Percentiles rank a stretch among this genome's conserved stretches.
These are phyloP conservation scores for Aegilops tauschii DNA, from an alignment of 176 grass and related monocot species.

Conservation along the genomic window DNA sequence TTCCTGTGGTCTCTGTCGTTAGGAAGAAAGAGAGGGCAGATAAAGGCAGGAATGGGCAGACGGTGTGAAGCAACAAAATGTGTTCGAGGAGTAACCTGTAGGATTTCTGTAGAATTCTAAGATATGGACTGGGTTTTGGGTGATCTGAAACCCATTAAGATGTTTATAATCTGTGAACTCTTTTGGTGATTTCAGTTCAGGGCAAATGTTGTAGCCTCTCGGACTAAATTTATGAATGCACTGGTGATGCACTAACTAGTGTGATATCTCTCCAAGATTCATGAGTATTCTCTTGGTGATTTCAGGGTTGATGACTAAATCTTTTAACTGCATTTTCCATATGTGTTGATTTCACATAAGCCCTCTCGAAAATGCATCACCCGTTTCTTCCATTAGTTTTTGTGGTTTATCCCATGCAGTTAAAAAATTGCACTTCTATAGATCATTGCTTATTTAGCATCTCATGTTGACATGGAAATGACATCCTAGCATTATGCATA, in stretches of 20 bases:
- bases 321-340: too few relatives aligned
- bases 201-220: background rate
- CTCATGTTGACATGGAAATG: background rate
- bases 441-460: background rate
- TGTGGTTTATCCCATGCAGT: background rate
- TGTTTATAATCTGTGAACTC: conserved; percentile 25
- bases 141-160: background rate
- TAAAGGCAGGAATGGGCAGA: background rate
- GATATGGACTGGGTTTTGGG: background rate
- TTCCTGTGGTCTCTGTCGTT: conserved; percentile 8
- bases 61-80: background rate
- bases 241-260: too few relatives aligned
- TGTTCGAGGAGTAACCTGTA: background rate
- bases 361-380: background rate
- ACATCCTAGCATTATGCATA: background rate
- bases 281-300: too few relatives aligned
- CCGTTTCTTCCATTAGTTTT: background rate
- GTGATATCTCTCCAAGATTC: too few relatives aligned
- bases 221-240: conserved; percentile 17
- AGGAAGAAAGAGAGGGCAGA: conserved; percentile 20
- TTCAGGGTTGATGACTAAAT: too few relatives aligned
- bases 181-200: conserved; percentile 23
- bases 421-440: background rate
- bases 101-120: background rate
- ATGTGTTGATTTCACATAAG: background rate